These are phyloP conservation scores for Chlorociboria aeruginascens DNA, from an alignment of 495 filamentous ascomycete genomes.

Conservation along the genomic window DNA sequence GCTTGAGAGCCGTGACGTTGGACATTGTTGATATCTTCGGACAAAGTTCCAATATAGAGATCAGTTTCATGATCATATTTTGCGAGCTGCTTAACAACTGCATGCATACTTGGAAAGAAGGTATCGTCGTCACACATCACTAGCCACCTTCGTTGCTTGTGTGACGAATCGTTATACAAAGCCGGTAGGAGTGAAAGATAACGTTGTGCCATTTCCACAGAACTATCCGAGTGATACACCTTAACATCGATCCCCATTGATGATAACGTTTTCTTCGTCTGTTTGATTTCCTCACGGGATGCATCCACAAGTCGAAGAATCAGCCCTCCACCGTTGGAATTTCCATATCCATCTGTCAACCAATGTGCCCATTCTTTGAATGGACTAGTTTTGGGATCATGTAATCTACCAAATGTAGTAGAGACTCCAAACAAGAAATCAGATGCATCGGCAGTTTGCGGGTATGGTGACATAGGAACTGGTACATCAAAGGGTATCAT, in stretches of 20 bases:
- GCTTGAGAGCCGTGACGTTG: constrained; percentile 32
- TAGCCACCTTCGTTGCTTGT: constrained; percentile 23
- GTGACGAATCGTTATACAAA: constrained; percentile 11
- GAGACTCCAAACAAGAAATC: constrained; percentile 17
- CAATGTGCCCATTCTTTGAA: constrained; percentile 18
- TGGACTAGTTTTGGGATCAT: constrained; percentile 20
- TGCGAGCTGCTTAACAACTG: constrained; percentile 32
- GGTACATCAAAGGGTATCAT: constrained; percentile 34
- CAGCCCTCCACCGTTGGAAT: constrained; percentile 23
- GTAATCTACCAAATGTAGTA: constrained; percentile 18
- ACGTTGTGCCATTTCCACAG: constrained; percentile 14
- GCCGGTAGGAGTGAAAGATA: constrained; percentile 16
- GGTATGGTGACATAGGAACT: constrained; percentile 33
- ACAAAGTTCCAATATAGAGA: constrained; percentile 43
- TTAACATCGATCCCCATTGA: constrained; percentile 14
- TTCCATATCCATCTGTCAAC: constrained; percentile 26
- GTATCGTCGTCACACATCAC: constrained; percentile 30
- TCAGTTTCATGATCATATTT: constrained; percentile 33
- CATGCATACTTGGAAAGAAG: constrained; percentile 44
- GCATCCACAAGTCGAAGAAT: constrained; percentile 14
- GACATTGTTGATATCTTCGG: constrained; percentile 31
- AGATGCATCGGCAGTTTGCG: constrained; percentile 25
- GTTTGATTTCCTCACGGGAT: constrained; percentile 5
- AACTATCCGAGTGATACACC: constrained; percentile 12
- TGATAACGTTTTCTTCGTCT: constrained; percentile 2